Base-by-base conservation (phyloP, 352 stramenopile species). In the Elongisporangium prolatum region DNA sequence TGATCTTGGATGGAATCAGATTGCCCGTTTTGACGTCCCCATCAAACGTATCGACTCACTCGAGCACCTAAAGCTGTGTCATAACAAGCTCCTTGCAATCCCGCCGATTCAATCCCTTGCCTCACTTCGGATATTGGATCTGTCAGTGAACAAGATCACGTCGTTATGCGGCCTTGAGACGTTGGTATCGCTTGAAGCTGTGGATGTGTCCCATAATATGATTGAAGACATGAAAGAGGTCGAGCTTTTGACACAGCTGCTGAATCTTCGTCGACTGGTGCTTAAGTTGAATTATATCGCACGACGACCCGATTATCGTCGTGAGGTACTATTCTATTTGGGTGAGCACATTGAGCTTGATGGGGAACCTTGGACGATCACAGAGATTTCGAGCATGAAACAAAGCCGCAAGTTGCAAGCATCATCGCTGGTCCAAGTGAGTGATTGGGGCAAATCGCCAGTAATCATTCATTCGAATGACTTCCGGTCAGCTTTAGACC, bases 321-420 rank as follows among this genome's bases (percentile, higher is more conserved):
- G 86, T 21, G 84, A 95, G 56, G 76, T 93, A 17, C 52, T 94
- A 1, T 94, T 95, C 40, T 93, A 84, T 58, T 56, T 95, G 22
- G 77, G 84, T 7, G 75, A 87, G 54, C 38, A 52, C 13, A 56
- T 95, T 14, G 77, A 89, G 54, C 52, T 95, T 5, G 86, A 95
- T 21, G 70, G 73, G 4, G 58, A 79, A 38, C 53, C 64, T 7
- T 95, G 86, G 86, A 90, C 60, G 4, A 52, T 63, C 4, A 65
- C 75, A 1, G 84, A 95, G 59, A 48, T 91, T 7, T 64, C 69
- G 21, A 94, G 78, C 38, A 94, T 95, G 86, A 80, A 82, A 56
- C 71, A 73, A 28, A 68, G 77, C 13, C 80, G 86, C 2, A 75
- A 76, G 52, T 48, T 92, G 7, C 71, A 64, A 51, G 60, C 51